Base-by-base conservation (phyloP, 2,329 filamentous ascomycete genomes). In the Aspergillus puulaauensis region DNA sequence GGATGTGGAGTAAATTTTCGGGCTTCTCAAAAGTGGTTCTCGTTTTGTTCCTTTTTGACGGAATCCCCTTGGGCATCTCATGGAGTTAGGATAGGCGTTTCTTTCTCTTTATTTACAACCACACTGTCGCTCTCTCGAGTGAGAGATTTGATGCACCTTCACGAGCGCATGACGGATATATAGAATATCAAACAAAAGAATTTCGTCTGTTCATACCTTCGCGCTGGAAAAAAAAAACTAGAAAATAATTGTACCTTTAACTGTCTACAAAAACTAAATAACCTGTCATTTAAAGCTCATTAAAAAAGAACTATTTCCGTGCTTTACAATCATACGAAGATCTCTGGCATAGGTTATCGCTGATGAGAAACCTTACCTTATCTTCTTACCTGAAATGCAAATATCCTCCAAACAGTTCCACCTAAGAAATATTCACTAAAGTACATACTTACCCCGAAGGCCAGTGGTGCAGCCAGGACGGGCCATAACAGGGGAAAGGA, bases 371-470 rank as follows among this genome's bases (percentile, higher is more conserved):
- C 70, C 74, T 76, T 77, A 77, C 74, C 75, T 74, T 72, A 71
- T 73, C 74, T 74, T 74, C 75, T 76, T 75, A 76, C 73, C 75
- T 76, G 64, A 67, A 57, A 59, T 33, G 56, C 57, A 62, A 55
- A 54, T 55, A 57, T 57, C 64, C 58, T 59, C 54, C 54, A 52
- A 57, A 58, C 59, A 39, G 59, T 60, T 61, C 56, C 61, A 54
- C 58, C 56, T 61, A 59, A 64, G 61, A 46, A 59, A 56, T 54
- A 59, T 65, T 60, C 49, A 63, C 67, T 66, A 76, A 73, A 70
- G 64, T 77, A 77, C 75, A 79, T 77, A 79, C 76, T 75, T 73
- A 75, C 70, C 73, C 68, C 55, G 57, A 58, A 62, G 54, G 51
- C 64, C 62, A 64, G 65, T 64, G 58, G 59, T 53, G 57, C 44